Evolutionary conservation across 768 basidiomycete species (phyloP).

Genomic region (Collybiopsis confluens): DNA sequence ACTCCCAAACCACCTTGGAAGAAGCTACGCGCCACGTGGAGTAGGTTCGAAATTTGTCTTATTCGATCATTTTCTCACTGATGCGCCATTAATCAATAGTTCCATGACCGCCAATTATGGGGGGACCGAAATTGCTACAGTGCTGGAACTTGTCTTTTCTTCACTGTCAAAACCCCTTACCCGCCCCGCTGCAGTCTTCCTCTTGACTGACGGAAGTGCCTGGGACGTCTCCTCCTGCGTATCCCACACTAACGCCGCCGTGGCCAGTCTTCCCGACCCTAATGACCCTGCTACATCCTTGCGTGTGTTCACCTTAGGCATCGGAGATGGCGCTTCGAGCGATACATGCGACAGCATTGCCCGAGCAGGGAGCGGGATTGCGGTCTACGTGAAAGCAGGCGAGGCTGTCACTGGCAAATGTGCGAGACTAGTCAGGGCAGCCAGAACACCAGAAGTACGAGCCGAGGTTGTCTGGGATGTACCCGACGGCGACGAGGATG

Average conservation of each 20-base stretch:
- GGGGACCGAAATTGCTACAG: conserved; percentile 47
- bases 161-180: conserved; percentile 24
- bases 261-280: conserved; percentile 21
- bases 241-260: not conserved
- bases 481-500: not conserved
- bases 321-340: conserved; percentile 46
- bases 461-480: conserved; percentile 47
- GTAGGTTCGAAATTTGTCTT: not conserved
- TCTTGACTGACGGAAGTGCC: conserved; percentile 55
- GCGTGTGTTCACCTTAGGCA: conserved; percentile 50
- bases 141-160: conserved; percentile 35
- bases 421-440: conserved; percentile 45
- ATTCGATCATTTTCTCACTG: not conserved
- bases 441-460: conserved; percentile 39
- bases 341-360: conserved; percentile 51
- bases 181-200: conserved; percentile 42
- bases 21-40: not conserved
- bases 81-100: not conserved
- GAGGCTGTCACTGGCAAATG: conserved; percentile 48
- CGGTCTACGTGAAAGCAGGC: conserved; percentile 37
- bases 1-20: conserved; percentile 26
- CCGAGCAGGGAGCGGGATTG: conserved; percentile 45
- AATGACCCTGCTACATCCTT: conserved; percentile 26
- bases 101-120: conserved; percentile 31
- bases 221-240: conserved; percentile 21